These are phyloP conservation scores for Suaeda aralocaspica DNA, from an alignment of 148 eudicot genomes.

Conservation along the genomic window DNA sequence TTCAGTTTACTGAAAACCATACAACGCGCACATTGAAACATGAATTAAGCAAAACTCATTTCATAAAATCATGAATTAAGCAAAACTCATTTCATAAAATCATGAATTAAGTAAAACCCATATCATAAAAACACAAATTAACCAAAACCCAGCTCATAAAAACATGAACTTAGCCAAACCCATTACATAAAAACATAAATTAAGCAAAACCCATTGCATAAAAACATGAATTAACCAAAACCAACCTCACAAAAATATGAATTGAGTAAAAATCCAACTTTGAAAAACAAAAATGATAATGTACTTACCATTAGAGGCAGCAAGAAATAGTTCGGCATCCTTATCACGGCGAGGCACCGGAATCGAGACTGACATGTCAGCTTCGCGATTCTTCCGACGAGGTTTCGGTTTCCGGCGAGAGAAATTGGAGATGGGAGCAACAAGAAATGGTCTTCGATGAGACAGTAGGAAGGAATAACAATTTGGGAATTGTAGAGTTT, in stretches of 20 bases:
- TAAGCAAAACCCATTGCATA: no score
- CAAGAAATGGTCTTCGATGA: not conserved
- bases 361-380: conserved; percentile 52
- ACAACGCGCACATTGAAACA: no score
- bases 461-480: not conserved
- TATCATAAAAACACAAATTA: no score
- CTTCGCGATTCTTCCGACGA: conserved; percentile 18
- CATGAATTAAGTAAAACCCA: no score
- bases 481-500: not conserved
- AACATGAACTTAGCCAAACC: no score
- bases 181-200: no score
- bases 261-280: not conserved
- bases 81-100: no score
- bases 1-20: no score
- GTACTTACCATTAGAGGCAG: conserved; percentile 37
- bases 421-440: conserved; percentile 3
- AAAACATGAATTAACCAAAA: no score
- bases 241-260: not conserved
- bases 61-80: no score
- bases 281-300: not conserved
- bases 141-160: no score
- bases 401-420: conserved; percentile 27
- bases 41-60: no score
- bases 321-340: conserved; percentile 38
- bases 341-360: conserved; percentile 42